Percentiles rank a stretch among this genome's conserved stretches.
Evolutionary conservation across 768 basidiomycete genomes (phyloP).

Genomic region (Xerocomellus intermedius): DNA sequence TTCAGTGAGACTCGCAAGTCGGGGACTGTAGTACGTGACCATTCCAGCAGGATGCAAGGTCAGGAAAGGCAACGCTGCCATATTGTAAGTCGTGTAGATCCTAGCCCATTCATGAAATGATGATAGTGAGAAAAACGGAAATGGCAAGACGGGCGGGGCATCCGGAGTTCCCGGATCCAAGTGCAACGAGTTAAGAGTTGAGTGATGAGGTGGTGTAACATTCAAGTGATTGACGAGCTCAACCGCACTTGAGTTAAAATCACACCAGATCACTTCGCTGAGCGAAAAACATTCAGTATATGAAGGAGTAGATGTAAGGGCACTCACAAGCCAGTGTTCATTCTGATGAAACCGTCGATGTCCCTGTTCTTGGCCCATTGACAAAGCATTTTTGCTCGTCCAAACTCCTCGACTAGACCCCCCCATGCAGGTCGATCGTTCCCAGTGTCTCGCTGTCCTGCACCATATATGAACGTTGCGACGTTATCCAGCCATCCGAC

Average conservation of each 20-base stretch:
- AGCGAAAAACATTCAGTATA: background rate
- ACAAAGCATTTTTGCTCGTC: conserved; percentile 1
- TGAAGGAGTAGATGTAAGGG: background rate
- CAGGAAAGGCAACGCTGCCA: background rate
- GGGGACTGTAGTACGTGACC: conserved; percentile 4
- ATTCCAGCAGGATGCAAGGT: conserved; percentile 3
- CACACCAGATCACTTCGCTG: conserved; percentile 7
- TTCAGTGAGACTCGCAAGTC: background rate
- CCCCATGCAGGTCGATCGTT: conserved; percentile 1
- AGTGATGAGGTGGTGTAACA: background rate
- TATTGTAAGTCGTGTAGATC: background rate
- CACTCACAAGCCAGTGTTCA: conserved; percentile 4
- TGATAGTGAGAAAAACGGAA: conserved; percentile 4
- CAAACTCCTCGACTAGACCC: background rate
- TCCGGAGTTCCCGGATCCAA: conserved; percentile 3
- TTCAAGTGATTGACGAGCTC: conserved; percentile 4
- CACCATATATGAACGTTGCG: conserved; percentile 3
- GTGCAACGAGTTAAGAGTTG: background rate
- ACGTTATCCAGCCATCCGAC: conserved; percentile 2
- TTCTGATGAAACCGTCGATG: conserved; percentile 3
- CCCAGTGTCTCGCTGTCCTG: conserved; percentile 1
- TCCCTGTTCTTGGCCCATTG: background rate
- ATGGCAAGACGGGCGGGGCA: background rate
- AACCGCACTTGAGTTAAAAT: conserved; percentile 3
- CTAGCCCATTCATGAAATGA: conserved; percentile 5